phyloP scores from a whole-genome alignment of 1,284 basidiomycete genomes.

The Quambalaria eucalypti region DNA sequence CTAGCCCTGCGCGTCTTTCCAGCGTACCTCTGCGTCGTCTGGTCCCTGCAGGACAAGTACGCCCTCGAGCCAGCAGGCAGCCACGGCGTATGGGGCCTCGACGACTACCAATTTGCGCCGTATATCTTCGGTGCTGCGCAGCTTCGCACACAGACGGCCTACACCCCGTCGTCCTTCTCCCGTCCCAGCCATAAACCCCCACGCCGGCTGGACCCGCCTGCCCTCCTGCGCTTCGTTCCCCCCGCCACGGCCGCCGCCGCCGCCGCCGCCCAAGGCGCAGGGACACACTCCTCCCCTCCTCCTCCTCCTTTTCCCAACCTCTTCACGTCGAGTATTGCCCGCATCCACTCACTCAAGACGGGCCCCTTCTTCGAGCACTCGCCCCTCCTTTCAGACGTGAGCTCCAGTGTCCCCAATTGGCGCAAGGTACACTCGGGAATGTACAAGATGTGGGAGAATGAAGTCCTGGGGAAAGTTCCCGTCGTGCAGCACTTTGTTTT shows the following conservation, averaged over 20 bases:
- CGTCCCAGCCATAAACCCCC: constrained; percentile 3
- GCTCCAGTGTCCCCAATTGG: constrained; percentile 75
- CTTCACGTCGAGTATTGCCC: constrained; percentile 56
- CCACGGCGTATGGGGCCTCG: constrained; percentile 91
- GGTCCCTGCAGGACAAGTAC: constrained; percentile 68
- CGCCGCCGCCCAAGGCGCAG: too few species aligned
- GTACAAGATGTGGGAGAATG: constrained; percentile 92
- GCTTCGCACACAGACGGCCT: constrained; percentile 51
- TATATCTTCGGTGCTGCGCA: constrained; percentile 90
- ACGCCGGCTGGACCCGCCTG: background rate
- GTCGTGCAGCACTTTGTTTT: constrained; percentile 90
- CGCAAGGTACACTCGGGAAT: constrained; percentile 78
- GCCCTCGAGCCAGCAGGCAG: constrained; percentile 67
- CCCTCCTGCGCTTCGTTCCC: constrained; percentile 6
- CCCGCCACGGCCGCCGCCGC: background rate
- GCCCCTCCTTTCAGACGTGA: constrained; percentile 77
- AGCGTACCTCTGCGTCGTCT: constrained; percentile 72
- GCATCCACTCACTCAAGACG: constrained; percentile 47
- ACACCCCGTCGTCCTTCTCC: constrained; percentile 3
- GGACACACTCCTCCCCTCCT: background rate
- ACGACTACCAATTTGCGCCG: constrained; percentile 83
- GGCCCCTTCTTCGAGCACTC: constrained; percentile 39
- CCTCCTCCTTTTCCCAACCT: constrained; percentile 29
- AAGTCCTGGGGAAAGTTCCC: constrained; percentile 89
- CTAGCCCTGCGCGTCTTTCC: constrained; percentile 56